Evolutionary conservation across 1,139 yeast species (phyloP).

Genomic region (Pichia norvegensis): DNA sequence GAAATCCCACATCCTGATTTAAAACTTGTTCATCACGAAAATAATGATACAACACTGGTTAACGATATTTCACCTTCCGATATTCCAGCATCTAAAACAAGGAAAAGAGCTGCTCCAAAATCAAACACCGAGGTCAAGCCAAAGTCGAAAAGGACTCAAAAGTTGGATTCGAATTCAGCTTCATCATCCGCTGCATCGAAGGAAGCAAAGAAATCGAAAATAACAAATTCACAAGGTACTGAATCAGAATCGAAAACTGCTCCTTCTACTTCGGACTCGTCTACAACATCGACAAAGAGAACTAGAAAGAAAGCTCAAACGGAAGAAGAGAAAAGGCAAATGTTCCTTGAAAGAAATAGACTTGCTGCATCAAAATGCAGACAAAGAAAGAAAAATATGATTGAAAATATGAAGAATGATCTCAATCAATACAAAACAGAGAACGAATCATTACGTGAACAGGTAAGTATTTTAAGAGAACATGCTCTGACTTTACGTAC

Average conservation of each 20-base stretch:
- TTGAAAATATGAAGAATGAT: conserved; percentile 76
- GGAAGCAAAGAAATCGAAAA: neutral
- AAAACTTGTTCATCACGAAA: neutral
- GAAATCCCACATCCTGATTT: neutral
- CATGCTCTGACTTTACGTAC: conserved; percentile 48
- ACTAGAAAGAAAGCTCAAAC: conserved; percentile 21
- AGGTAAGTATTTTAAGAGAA: conserved; percentile 50
- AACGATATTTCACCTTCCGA: neutral
- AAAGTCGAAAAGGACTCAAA: neutral
- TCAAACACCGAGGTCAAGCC: neutral
- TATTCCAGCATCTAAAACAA: neutral
- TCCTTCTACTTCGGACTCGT: neutral
- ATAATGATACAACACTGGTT: neutral
- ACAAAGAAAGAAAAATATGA: conserved; percentile 75
- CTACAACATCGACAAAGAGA: neutral
- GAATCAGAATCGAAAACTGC: neutral
- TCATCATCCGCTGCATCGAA: neutral
- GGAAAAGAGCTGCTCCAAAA: neutral
- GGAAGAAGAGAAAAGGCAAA: conserved; percentile 69
- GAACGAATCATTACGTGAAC: conserved; percentile 57
- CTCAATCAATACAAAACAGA: conserved; percentile 60
- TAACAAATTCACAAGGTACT: neutral
- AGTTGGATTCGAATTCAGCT: no score
- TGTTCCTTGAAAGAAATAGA: conserved; percentile 67
- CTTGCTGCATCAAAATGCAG: conserved; percentile 74